Conservation (phyloP, 345 rosid species). For the Hibiscus syriacus region DNA sequence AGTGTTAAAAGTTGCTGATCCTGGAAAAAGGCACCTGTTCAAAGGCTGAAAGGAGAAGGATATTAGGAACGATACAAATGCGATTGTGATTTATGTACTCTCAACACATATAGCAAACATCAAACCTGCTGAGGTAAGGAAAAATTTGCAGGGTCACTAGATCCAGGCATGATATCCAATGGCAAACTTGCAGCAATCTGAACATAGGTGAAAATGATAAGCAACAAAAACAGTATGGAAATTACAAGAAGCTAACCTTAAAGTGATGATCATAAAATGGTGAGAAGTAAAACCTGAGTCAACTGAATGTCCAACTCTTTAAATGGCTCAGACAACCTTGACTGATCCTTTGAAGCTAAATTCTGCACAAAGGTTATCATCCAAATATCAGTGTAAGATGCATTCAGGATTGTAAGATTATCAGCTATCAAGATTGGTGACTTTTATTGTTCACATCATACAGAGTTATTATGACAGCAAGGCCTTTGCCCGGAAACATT, state of each 20-base stretch:
- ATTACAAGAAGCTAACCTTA: too few relatives aligned
- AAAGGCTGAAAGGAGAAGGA: slow-evolving; percentile 53
- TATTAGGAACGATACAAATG: slow-evolving; percentile 3
- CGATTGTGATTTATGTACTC: not conserved
- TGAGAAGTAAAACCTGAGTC: slow-evolving; percentile 54
- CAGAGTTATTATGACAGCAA: not conserved
- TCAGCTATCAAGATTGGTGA: not conserved
- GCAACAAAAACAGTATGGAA: not conserved
- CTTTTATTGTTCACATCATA: not conserved
- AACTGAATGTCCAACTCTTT: slow-evolving; percentile 79
- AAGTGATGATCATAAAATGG: slow-evolving; percentile 14
- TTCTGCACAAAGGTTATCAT: slow-evolving; percentile 35
- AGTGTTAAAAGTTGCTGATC: slow-evolving; percentile 76
- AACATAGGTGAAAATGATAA: slow-evolving; percentile 15
- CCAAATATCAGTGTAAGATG: slow-evolving; percentile 3
- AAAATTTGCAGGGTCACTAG: slow-evolving; percentile 87
- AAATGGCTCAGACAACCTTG: slow-evolving; percentile 68
- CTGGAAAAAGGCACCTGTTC: slow-evolving; percentile 87
- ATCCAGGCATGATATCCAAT: slow-evolving; percentile 94
- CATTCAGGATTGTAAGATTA: not conserved
- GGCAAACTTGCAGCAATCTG: slow-evolving; percentile 90
- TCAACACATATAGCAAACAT: not conserved
- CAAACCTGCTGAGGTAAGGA: slow-evolving; percentile 92
- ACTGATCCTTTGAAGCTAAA: slow-evolving; percentile 73
- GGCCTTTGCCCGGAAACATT: not conserved